These are phyloP conservation scores for Bipolaris zeicola DNA, from an alignment of 2,329 filamentous ascomycete species.

Conservation along the genomic window DNA sequence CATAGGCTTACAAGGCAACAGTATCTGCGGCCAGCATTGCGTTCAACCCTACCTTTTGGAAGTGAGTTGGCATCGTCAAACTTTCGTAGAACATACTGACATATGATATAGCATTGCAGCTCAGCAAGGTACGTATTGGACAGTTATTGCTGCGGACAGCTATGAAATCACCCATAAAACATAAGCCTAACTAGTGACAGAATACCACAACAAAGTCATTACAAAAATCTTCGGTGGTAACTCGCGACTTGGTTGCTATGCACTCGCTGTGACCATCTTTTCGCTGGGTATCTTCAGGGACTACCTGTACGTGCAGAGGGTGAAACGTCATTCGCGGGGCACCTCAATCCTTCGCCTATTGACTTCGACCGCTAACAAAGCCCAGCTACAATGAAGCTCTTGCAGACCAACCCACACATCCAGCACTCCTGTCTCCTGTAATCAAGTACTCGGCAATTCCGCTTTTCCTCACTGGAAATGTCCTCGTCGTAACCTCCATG, in stretches of 20 bases:
- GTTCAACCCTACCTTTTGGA: constrained; percentile 99
- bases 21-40: constrained; percentile 81
- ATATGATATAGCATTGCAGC: constrained; percentile 70
- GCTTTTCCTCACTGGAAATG: constrained; percentile 77
- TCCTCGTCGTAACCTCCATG: constrained; percentile 86
- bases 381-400: constrained; percentile 84
- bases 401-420: constrained; percentile 74
- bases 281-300: constrained; percentile 88
- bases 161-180: not conserved
- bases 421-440: constrained; percentile 67
- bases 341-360: not conserved
- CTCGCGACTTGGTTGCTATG: constrained; percentile 82
- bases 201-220: constrained; percentile 89
- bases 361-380: constrained; percentile 3
- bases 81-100: constrained; percentile 4
- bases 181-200: constrained; percentile 54
- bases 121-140: constrained; percentile 67
- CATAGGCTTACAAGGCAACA: constrained; percentile 46
- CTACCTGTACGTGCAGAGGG: constrained; percentile 47
- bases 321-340: not conserved
- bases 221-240: constrained; percentile 85
- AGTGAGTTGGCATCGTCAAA: constrained; percentile 61
- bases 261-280: constrained; percentile 88
- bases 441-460: constrained; percentile 69
- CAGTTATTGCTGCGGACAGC: constrained; percentile 7